A percentile compares a stretch with the other conserved stretches of the same genome.
Conservation (phyloP, 208 protist genomes). For the Leishmania turanica region DNA sequence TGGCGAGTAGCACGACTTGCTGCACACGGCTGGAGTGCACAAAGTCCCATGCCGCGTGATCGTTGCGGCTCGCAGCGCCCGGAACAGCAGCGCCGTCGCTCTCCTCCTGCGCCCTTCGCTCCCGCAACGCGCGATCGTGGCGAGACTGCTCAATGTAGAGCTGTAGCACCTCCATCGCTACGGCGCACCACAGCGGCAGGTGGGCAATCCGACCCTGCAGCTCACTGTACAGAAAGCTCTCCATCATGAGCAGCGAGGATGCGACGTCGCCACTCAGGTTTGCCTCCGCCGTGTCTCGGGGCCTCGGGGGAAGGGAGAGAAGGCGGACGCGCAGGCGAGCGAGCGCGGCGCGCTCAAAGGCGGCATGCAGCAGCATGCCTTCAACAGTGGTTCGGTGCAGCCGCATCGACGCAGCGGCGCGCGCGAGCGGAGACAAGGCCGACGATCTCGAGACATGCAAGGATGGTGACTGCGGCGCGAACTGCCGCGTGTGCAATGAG, state of each 20-base stretch:
- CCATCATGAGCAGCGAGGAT: constrained; percentile 13
- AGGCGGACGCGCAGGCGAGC: constrained; percentile 21
- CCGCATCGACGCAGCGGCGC: constrained; percentile 4
- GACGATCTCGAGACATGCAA: not conserved
- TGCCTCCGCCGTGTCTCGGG: not conserved
- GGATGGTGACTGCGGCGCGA: not conserved
- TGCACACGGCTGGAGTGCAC: constrained; percentile 6
- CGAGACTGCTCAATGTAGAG: constrained; percentile 13
- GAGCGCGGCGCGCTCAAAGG: constrained; percentile 2
- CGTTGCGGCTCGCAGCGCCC: not conserved
- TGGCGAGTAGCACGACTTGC: constrained; percentile 20
- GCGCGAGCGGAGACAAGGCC: constrained; percentile 9
- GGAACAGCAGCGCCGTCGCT: not conserved
- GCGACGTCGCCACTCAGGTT: not conserved
- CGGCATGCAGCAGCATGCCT: constrained; percentile 5
- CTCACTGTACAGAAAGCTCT: constrained; percentile 2
- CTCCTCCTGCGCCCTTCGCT: not conserved
- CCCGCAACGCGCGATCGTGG: not conserved
- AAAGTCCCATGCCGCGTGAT: not conserved
- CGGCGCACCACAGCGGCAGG: constrained; percentile 29
- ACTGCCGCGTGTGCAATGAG: not conserved
- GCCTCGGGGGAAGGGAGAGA: not conserved
- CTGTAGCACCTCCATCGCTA: constrained; percentile 21
- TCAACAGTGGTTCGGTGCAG: not conserved
- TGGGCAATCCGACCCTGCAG: constrained; percentile 7